phyloP scores from a whole-genome alignment of 2,329 filamentous ascomycete species.

The Dactylellina sp. region DNA sequence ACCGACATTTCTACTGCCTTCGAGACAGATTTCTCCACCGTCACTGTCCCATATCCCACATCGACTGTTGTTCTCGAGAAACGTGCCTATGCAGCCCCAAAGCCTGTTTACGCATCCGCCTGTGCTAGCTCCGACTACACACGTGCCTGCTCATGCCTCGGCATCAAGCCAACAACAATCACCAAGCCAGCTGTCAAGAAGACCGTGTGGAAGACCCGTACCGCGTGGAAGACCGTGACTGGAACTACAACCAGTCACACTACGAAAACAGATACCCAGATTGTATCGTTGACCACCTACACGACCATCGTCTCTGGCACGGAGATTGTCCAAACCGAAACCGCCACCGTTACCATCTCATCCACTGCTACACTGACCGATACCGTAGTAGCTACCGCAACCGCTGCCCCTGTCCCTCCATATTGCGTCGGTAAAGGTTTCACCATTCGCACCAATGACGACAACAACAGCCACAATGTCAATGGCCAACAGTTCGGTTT shows the following conservation, averaged over 20 bases:
- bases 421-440: constrained; percentile 31
- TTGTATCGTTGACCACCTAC: constrained; percentile 18
- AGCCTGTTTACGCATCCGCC: constrained; percentile 35
- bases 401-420: constrained; percentile 27
- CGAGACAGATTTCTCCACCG: constrained; percentile 17
- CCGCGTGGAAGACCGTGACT: constrained; percentile 15
- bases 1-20: constrained; percentile 16
- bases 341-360: constrained; percentile 11
- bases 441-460: background rate
- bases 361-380: constrained; percentile 12
- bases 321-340: constrained; percentile 26
- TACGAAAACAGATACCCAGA: constrained; percentile 6
- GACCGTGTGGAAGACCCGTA: constrained; percentile 31
- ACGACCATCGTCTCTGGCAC: constrained; percentile 39
- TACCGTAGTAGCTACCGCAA: constrained; percentile 20
- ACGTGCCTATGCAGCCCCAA: constrained; percentile 1
- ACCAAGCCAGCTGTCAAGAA: constrained; percentile 33
- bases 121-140: constrained; percentile 36
- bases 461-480: background rate
- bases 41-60: constrained; percentile 20
- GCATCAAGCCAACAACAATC: constrained; percentile 42
- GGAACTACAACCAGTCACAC: constrained; percentile 2
- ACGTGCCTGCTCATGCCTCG: constrained; percentile 46
- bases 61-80: background rate
- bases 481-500: constrained; percentile 13